Evolutionary conservation across 2,329 filamentous ascomycete species (phyloP), one percentile per base, ranked within the genome.

Genomic region (Exophiala phaeomuriformis): DNA sequence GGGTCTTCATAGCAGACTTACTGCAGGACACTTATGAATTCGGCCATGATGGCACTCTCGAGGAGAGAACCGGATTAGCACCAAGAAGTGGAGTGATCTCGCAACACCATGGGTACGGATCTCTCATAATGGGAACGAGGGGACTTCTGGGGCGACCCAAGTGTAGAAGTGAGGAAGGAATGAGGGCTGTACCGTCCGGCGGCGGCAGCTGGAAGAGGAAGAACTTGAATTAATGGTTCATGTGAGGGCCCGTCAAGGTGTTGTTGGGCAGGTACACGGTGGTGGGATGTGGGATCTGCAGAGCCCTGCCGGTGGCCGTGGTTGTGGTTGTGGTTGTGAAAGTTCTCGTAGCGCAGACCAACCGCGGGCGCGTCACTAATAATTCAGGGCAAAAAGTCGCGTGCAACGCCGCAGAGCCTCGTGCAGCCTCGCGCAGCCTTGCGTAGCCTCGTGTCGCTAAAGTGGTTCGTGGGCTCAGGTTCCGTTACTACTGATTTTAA

Each of bases 1-100:
- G 19, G 19, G 19, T 19, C 19, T 19, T 19, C 19, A 19, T 19
- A 19, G 19, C 19, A 42, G 35, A 63, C 69, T 64, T 59, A 74
- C 72, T 69, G 65, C 49, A 75, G 66, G 49, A 66, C 65, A 57
- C 67, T 64, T 63, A 74, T 68, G 55, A 72, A 68, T 59, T 75
- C 72, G 64, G 65, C 63, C 65, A 65, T 65, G 53, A 33, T 46
- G 39, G 47, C 53, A 44, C n/a, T 43, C 35, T 6, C 29, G 31
- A 10, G 43, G 29, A 29, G 30, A 12, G 47, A 19, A n/a, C 7
- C 4, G 29, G 4, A 6, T 30, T n/a, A 32, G 28, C 6, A 32
- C 5, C 30, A 10, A 32, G 47, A 30, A 5, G 5, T 36, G 27
- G 28, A 28, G 49, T 12, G 35, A 42, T 35, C 12, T 35, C 37